Evolutionary conservation across 352 stramenopile species (phyloP).

Genomic region (Phytophthora syringae): DNA sequence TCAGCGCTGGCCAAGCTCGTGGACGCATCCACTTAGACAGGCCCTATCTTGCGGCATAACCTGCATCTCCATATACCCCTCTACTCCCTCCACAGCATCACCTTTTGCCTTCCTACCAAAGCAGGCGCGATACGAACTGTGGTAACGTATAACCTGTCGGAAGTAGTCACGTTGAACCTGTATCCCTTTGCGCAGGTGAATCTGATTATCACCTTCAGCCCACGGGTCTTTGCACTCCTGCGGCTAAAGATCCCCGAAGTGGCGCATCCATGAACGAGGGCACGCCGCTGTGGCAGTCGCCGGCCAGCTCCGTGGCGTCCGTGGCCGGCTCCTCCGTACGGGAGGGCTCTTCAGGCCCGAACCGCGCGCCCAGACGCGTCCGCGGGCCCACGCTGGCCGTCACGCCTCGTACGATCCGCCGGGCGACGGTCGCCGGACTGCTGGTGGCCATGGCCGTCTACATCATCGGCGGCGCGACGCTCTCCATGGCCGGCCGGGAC

Average conservation of each 20-base stretch:
- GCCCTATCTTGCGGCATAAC: not conserved
- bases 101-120: not conserved
- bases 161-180: not conserved
- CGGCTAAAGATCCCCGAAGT: constrained; percentile 33
- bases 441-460: constrained; percentile 35
- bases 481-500: constrained; percentile 10
- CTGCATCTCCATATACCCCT: not conserved
- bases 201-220: constrained; percentile 16
- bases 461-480: constrained; percentile 26
- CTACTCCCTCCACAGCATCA: not conserved
- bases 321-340: constrained; percentile 22
- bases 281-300: constrained; percentile 51
- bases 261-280: constrained; percentile 54
- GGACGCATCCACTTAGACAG: constrained; percentile 29
- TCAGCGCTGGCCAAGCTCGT: constrained; percentile 49
- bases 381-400: not conserved
- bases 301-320: constrained; percentile 26
- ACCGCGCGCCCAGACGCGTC: constrained; percentile 1
- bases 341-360: too few relatives aligned
- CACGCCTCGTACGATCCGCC: constrained; percentile 35
- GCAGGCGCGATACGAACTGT: too few relatives aligned
- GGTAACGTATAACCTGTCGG: not conserved
- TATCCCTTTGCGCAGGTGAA: not conserved
- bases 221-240: constrained; percentile 20
- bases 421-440: constrained; percentile 26